Conservation (phyloP, 1,284 basidiomycete genomes). For the Neolentinus lepideus region DNA sequence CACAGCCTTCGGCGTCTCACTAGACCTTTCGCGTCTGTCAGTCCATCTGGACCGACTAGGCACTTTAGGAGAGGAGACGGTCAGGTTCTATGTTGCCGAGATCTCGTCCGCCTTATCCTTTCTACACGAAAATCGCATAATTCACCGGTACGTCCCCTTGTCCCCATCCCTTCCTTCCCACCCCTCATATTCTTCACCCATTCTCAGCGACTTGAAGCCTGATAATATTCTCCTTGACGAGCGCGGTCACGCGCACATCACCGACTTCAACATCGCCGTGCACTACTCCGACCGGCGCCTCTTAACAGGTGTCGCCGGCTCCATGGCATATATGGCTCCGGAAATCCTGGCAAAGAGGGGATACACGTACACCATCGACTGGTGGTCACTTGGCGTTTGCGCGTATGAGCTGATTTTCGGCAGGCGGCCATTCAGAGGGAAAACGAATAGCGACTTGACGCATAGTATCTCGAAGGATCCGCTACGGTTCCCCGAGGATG, state of each 20-base stretch:
- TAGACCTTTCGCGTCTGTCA: constrained; percentile 24
- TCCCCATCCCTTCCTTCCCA: constrained; percentile 24
- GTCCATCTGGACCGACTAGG: constrained; percentile 92
- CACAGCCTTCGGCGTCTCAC: constrained; percentile 25
- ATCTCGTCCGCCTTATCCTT: constrained; percentile 86
- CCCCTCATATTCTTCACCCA: constrained; percentile 29
- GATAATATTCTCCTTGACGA: constrained; percentile 98
- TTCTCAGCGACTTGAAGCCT: constrained; percentile 84
- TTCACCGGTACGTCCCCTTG: constrained; percentile 73
- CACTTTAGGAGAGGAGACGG: constrained; percentile 75
- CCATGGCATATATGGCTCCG: constrained; percentile 99
- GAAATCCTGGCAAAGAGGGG: constrained; percentile 83
- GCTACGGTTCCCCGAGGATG: constrained; percentile 73
- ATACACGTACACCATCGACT: constrained; percentile 90
- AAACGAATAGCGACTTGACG: constrained; percentile 86
- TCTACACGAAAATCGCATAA: constrained; percentile 88
- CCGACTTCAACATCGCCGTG: constrained; percentile 98
- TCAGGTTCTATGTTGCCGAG: constrained; percentile 89
- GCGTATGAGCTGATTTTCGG: constrained; percentile 91
- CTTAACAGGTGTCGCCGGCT: constrained; percentile 94
- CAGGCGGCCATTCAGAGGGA: constrained; percentile 85
- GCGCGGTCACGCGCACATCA: constrained; percentile 91
- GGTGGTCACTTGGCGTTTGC: constrained; percentile 94
- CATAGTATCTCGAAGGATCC: constrained; percentile 79
- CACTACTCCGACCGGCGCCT: constrained; percentile 84